Evolutionary conservation across 148 eudicot genomes (phyloP), one percentile per base, ranked within the genome.

Genomic region (Euryodendron excelsum): DNA sequence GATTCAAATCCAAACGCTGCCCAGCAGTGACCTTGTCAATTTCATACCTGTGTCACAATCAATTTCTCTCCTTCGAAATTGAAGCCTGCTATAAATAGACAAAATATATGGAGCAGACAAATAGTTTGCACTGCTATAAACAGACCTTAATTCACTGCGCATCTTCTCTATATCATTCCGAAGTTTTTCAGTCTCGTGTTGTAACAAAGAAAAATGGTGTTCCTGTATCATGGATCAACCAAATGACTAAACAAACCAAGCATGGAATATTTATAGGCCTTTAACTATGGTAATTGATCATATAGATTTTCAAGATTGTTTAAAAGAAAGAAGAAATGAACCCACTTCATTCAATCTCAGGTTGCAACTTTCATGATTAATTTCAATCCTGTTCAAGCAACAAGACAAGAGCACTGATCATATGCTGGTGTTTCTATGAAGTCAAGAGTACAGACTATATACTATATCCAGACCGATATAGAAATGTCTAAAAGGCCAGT

Each of bases 81-180:
- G 60, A 41, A 66, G 64, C 15, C 77, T 21, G 0, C 50, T 21
- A 41, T 1, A 62, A 75, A 23, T 11, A 41, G 55, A 28, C n/a
- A n/a, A n/a, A n/a, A n/a, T n/a, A n/a, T n/a, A n/a, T n/a, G n/a
- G n/a, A 13, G 18, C 5, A 13, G 65, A 62, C 20, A 53, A 74
- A 60, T 30, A 48, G 69, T 20, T 31, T 10, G 47, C 31, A 11
- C 33, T 31, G 44, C 14, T 80, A n/a, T n/a, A n/a, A 39, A 77
- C 84, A 79, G 48, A 93, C 98, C 89, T 91, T 83, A 93, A 79
- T 77, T 91, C 94, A 78, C 88, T 87, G n/a, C 92, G 92, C 92
- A 90, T 82, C 84, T 90, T 91, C n/a, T n/a, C n/a, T n/a, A n/a
- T n/a, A n/a, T n/a, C n/a, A n/a, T n/a, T n/a, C n/a, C n/a, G n/a